Evolutionary conservation across 345 rosid genomes (phyloP).

Genomic region (Clausena lansium): DNA sequence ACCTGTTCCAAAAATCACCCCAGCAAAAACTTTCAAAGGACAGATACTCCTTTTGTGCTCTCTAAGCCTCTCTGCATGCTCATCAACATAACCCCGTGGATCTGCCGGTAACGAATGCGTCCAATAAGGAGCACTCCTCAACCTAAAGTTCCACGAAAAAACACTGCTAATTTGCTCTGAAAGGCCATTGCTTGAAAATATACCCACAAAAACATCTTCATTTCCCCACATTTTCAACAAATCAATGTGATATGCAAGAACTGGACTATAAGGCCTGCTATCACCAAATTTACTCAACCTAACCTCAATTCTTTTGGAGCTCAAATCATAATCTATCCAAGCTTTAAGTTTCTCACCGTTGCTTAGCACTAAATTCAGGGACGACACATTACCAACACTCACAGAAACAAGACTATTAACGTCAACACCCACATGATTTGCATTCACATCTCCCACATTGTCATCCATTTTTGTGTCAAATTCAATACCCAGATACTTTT

Average conservation of each 20-base stretch:
- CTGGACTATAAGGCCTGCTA: slow-evolving; percentile 38
- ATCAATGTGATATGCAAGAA: slow-evolving; percentile 33
- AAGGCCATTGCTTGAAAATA: slow-evolving; percentile 33
- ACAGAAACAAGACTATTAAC: slow-evolving; percentile 31
- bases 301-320: slow-evolving; percentile 43
- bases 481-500: slow-evolving; percentile 38
- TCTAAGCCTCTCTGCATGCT: slow-evolving; percentile 10
- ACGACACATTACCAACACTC: slow-evolving; percentile 28
- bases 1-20: slow-evolving; percentile 39
- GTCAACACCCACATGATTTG: slow-evolving; percentile 30
- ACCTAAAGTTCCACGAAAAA: slow-evolving; percentile 50
- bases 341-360: slow-evolving; percentile 44
- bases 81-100: slow-evolving; percentile 23
- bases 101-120: slow-evolving; percentile 54
- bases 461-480: slow-evolving; percentile 34
- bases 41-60: slow-evolving; percentile 22
- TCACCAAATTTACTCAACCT: slow-evolving; percentile 41
- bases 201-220: slow-evolving; percentile 37
- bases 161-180: slow-evolving; percentile 27
- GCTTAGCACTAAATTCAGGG: slow-evolving; percentile 26
- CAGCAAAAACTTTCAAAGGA: slow-evolving; percentile 39
- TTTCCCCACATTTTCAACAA: slow-evolving; percentile 40
- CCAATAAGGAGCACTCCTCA: slow-evolving; percentile 27
- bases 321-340: slow-evolving; percentile 57
- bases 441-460: slow-evolving; percentile 34